A percentile compares a stretch with the other conserved stretches of the same genome.
phyloP scores from a whole-genome alignment of 2,329 filamentous ascomycete species.

The Pseudogymnoascus sp. region DNA sequence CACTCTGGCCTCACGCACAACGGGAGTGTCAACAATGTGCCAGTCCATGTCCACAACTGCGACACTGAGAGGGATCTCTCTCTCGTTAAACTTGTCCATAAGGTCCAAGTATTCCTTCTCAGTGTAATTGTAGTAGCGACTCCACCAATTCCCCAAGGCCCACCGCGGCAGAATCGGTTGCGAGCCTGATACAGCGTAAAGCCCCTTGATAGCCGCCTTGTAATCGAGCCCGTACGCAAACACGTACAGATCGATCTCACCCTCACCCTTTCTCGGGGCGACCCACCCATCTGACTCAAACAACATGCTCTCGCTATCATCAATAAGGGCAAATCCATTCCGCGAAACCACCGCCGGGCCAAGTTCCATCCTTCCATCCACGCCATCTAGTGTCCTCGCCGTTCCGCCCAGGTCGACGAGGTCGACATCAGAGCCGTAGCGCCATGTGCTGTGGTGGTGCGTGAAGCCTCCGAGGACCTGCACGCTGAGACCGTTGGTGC shows the following conservation, averaged over 20 bases:
- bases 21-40: conserved; percentile 44
- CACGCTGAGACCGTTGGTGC: conserved; percentile 38
- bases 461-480: conserved; percentile 15
- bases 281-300: conserved; percentile 43
- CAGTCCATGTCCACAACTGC: conserved; percentile 60
- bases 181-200: conserved; percentile 47
- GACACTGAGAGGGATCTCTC: conserved; percentile 48
- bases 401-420: conserved; percentile 32
- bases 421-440: conserved; percentile 36
- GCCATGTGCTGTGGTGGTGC: conserved; percentile 41
- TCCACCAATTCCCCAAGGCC: conserved; percentile 59
- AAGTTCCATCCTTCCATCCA: conserved; percentile 35
- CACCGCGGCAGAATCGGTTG: conserved; percentile 50
- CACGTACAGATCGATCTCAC: conserved; percentile 46
- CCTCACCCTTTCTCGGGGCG: conserved; percentile 21
- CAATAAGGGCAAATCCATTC: conserved; percentile 42
- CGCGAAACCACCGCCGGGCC: no score
- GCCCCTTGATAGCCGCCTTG: conserved; percentile 42
- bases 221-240: conserved; percentile 53
- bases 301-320: conserved; percentile 49
- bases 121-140: conserved; percentile 50
- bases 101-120: conserved; percentile 47
- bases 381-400: conserved; percentile 45
- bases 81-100: conserved; percentile 45
- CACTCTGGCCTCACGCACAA: conserved; percentile 18